Base-by-base conservation (phyloP, 305 asterid genomes). In the Vinca major region DNA sequence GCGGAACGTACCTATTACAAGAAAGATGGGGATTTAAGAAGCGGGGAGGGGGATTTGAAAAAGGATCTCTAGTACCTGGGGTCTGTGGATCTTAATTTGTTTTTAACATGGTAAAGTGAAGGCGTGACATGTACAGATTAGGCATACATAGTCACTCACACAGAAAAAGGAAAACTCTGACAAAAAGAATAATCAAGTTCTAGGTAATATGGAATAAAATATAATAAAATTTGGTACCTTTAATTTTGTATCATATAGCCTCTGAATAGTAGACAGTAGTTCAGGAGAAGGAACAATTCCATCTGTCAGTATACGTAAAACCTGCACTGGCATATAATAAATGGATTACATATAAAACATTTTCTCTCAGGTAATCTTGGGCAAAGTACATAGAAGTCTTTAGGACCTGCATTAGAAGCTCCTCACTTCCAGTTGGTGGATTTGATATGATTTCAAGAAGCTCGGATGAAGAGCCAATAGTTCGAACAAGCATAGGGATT, bases 401-500 rank as follows among this genome's bases (percentile, higher is more conserved):
- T 33, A 74, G 70, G 63, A 94, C 99, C 95, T 89, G 90, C 79
- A 81, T 81, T 66, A 89, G 78, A 67, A 94, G 96, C 73, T 80
- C 91, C 82, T 91, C 88, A 74, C 96, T 88, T 72, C 95, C 96
- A 82, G 70, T 67, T 56, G 97, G 99, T 60, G 95, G 93, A 75
- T 89, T 86, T 20, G 96, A 81, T 80, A 94, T 70, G 78, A 89
- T 82, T 71, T 75, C 85, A 66, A 94, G 97, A 79, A 94, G 92
- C 76, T 84, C 92, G 62, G 80, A 72, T 41, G 99, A 91, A 63
- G 96, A 76, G 70, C 99, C 97, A 76, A 94, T 89, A 43, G 99
- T 90, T 74, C 97, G 89, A 73, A 94, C 93, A 70, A 91, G 96
- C 75, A 89, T 83, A 44, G 96, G 97, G 67, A 89, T 84, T 80